These are phyloP conservation scores for Kurtzmaniella quercitrusa DNA, from an alignment of 1,139 yeast genomes.

Conservation along the genomic window DNA sequence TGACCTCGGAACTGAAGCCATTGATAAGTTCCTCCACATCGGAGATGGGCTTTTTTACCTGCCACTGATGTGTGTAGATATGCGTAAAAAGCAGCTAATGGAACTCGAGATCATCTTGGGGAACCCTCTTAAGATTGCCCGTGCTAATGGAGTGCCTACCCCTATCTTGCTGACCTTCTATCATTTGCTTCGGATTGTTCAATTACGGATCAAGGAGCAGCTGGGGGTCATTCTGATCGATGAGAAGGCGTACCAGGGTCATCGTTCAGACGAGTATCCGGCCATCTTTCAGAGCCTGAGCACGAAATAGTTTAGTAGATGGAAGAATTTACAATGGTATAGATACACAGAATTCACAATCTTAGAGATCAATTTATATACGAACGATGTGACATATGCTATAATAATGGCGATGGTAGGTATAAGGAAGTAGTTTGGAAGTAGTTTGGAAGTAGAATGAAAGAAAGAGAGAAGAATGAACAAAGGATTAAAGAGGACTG, in stretches of 20 bases:
- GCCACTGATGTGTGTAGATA: slow-evolving; percentile 75
- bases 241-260: slow-evolving; percentile 22
- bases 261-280: slow-evolving; percentile 28
- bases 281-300: slow-evolving; percentile 15
- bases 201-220: slow-evolving; percentile 54
- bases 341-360: no score
- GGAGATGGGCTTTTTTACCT: slow-evolving; percentile 63
- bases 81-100: slow-evolving; percentile 62
- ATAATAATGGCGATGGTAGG: no score
- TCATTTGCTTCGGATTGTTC: slow-evolving; percentile 53
- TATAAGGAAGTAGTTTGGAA: no score
- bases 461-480: no score
- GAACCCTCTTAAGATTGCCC: slow-evolving; percentile 61
- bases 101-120: slow-evolving; percentile 73
- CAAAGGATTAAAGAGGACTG: no score
- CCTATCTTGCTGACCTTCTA: slow-evolving; percentile 60
- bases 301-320: background rate
- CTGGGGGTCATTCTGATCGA: slow-evolving; percentile 38
- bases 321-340: no score
- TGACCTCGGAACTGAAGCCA: slow-evolving; percentile 38
- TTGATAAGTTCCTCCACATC: slow-evolving; percentile 48
- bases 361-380: no score
- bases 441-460: no score
- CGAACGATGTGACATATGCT: no score
- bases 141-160: slow-evolving; percentile 47